A percentile compares a stretch with the other conserved stretches of the same genome.
phyloP scores from a whole-genome alignment of 2,329 filamentous ascomycete genomes.

The Alternaria burnsii region DNA sequence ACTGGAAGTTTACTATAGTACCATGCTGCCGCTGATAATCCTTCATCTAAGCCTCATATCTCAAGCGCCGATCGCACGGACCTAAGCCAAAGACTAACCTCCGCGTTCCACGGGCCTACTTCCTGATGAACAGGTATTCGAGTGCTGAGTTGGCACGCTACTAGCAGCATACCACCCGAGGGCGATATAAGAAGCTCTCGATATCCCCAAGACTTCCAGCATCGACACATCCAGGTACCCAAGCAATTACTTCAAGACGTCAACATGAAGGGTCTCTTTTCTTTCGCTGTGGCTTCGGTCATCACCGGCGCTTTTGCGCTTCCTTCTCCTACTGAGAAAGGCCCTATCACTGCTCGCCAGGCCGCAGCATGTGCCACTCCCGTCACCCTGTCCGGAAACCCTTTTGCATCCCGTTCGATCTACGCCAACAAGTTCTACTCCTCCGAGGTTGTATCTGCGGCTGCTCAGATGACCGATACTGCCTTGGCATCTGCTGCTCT shows the following conservation, averaged over 20 bases:
- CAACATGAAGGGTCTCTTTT: slow-evolving; percentile 49
- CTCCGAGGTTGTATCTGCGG: slow-evolving; percentile 62
- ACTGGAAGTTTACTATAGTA: slow-evolving; percentile 36
- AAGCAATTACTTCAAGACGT: slow-evolving; percentile 27
- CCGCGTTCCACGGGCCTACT: slow-evolving; percentile 48
- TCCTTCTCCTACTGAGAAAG: slow-evolving; percentile 44
- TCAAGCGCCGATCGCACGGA: slow-evolving; percentile 38
- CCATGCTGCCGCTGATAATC: slow-evolving; percentile 32
- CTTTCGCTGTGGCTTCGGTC: slow-evolving; percentile 47
- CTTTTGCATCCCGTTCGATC: slow-evolving; percentile 60
- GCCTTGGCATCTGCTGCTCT: slow-evolving; percentile 61
- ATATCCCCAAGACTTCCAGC: slow-evolving; percentile 19
- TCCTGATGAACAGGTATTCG: slow-evolving; percentile 38
- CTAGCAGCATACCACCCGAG: slow-evolving; percentile 13
- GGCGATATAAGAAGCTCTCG: slow-evolving; percentile 43
- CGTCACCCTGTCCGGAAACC: slow-evolving; percentile 60
- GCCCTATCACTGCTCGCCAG: slow-evolving; percentile 45
- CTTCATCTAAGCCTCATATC: slow-evolving; percentile 46
- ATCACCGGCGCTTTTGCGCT: slow-evolving; percentile 46
- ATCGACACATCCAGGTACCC: slow-evolving; percentile 32
- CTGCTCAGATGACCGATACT: slow-evolving; percentile 64
- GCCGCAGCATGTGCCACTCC: slow-evolving; percentile 45
- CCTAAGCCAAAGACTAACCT: slow-evolving; percentile 34
- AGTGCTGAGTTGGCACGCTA: slow-evolving; percentile 15
- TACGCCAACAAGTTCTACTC: slow-evolving; percentile 64